Evolutionary conservation across 371 early-diverging fungal species (phyloP).

Genomic region (Synchytrium microbalum): DNA sequence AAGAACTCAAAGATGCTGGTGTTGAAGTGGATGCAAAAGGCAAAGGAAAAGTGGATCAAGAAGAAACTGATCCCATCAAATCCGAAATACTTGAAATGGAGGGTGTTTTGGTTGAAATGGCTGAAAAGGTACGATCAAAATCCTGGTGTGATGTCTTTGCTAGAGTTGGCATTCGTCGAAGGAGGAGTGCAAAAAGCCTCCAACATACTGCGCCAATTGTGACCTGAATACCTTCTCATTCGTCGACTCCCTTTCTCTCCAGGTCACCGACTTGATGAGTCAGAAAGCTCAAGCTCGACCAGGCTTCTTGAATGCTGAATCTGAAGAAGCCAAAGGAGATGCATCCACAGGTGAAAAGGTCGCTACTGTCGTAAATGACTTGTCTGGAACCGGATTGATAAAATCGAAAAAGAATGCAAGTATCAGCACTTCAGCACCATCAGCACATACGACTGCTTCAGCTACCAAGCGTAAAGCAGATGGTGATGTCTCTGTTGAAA

Average conservation of each 20-base stretch:
- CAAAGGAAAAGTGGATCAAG: conserved; percentile 11
- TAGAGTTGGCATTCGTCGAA: not conserved
- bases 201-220: not conserved
- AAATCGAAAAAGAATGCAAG: not conserved
- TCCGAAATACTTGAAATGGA: not conserved
- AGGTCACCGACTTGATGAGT: not conserved
- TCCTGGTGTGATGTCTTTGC: not conserved
- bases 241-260: too few relatives aligned
- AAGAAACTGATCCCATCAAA: not conserved
- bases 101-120: not conserved
- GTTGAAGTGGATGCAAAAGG: conserved; percentile 26
- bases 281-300: not conserved
- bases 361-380: not conserved
- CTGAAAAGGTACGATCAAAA: not conserved
- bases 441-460: not conserved
- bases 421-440: not conserved
- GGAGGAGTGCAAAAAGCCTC: too few relatives aligned
- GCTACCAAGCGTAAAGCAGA: too few relatives aligned
- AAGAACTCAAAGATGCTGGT: conserved; percentile 4
- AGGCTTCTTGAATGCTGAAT: not conserved
- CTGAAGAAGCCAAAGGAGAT: not conserved
- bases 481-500: too few relatives aligned
- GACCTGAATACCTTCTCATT: not conserved
- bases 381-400: not conserved
- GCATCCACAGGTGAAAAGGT: not conserved